Conservation (phyloP, 2,329 filamentous ascomycete species). For the Colletotrichum sojae region DNA sequence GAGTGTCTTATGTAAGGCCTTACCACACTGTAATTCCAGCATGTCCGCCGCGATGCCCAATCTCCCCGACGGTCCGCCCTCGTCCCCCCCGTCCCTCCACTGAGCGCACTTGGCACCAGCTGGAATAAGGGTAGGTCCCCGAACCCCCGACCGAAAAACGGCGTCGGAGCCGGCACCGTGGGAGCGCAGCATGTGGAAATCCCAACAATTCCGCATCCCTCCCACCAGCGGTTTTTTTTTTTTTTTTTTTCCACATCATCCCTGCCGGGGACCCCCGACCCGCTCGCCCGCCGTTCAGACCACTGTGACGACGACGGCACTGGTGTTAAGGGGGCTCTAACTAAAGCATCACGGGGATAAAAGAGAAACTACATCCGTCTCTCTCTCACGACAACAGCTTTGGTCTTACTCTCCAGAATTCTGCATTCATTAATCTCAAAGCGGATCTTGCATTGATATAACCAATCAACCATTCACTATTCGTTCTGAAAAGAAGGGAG, state of each 20-base stretch:
- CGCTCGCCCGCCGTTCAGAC: not conserved
- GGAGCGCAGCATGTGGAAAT: conserved; percentile 27
- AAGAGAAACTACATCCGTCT: not conserved
- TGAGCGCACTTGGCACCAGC: conserved; percentile 21
- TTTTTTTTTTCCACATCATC: not conserved
- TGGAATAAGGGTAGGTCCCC: not conserved
- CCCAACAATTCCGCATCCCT: conserved; percentile 23
- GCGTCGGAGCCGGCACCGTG: conserved; percentile 29
- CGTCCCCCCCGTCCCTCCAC: not conserved
- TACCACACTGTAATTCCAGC: not conserved
- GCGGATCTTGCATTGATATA: too few relatives aligned
- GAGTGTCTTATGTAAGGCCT: too few relatives aligned
- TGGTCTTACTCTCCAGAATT: not conserved
- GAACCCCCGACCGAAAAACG: not conserved
- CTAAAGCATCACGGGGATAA: not conserved
- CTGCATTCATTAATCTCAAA: not conserved
- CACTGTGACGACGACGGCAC: not conserved
- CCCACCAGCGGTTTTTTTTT: conserved; percentile 2
- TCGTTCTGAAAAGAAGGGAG: not conserved
- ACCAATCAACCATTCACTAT: not conserved
- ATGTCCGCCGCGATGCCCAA: conserved; percentile 13
- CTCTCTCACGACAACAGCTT: too few relatives aligned
- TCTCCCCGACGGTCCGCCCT: conserved; percentile 36
- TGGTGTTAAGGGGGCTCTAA: not conserved
- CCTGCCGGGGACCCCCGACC: conserved; percentile 1